Evolutionary conservation across 176 grass and related monocot species (phyloP).

Genomic region (Rhipidocladum racemiflorum): DNA sequence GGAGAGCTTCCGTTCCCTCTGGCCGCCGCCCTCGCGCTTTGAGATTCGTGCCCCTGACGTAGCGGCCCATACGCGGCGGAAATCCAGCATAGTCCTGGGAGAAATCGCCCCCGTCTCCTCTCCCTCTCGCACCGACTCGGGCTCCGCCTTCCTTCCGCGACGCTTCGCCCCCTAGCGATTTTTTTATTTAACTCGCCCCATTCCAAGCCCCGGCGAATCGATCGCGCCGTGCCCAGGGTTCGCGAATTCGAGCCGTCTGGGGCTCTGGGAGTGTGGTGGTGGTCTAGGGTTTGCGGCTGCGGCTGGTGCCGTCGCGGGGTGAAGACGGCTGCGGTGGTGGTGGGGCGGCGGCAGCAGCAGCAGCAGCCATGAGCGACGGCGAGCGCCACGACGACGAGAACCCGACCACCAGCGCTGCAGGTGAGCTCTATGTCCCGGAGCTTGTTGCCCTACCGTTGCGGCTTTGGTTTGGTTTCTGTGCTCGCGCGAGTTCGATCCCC

Average conservation of each 20-base stretch:
- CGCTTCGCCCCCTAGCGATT: neutral
- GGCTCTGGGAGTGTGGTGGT: neutral
- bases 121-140: neutral
- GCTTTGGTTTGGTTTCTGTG: conserved; percentile 18
- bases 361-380: conserved; percentile 38
- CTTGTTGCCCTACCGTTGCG: neutral
- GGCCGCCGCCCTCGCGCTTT: neutral
- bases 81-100: neutral
- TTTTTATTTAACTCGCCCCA: neutral
- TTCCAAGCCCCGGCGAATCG: neutral
- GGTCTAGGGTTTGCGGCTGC: conserved; percentile 36
- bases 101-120: neutral
- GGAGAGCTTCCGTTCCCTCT: neutral
- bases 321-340: neutral
- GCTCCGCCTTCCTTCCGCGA: neutral
- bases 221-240: neutral
- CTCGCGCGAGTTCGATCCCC: neutral
- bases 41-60: neutral
- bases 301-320: conserved; percentile 9
- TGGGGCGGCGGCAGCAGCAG: neutral
- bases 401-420: conserved; percentile 36
- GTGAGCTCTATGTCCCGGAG: conserved; percentile 10
- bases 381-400: conserved; percentile 39
- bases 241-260: neutral
- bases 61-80: neutral